phyloP scores from a whole-genome alignment of 2,329 filamentous ascomycete genomes.

The Dactylonectria estremocensis region DNA sequence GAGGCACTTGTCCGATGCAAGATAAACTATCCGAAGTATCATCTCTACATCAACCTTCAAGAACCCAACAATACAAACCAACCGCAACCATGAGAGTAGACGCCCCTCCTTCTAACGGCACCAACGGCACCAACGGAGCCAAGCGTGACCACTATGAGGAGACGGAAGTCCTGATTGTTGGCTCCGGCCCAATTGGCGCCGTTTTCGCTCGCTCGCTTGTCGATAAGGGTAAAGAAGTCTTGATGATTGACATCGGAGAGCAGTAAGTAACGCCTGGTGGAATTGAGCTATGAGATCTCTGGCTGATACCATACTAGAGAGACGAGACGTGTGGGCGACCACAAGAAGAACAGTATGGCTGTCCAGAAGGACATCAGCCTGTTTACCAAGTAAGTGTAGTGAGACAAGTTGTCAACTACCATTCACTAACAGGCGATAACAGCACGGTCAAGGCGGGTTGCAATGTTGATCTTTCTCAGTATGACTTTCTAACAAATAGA shows the following conservation, averaged over 20 bases:
- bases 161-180: slow-evolving; percentile 18
- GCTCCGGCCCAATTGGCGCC: slow-evolving; percentile 18
- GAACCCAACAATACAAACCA: not conserved
- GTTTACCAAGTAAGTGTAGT: slow-evolving; percentile 21
- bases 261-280: slow-evolving; percentile 3
- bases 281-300: not conserved
- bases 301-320: not conserved
- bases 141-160: not conserved
- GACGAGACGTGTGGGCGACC: slow-evolving; percentile 8
- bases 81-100: not conserved
- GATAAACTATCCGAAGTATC: no score
- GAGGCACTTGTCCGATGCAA: no score
- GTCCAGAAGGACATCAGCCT: slow-evolving; percentile 17
- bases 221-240: not conserved
- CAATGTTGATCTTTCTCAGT: not conserved
- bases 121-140: no score
- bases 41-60: not conserved
- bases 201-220: slow-evolving; percentile 17
- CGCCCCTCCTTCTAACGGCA: not conserved
- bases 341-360: slow-evolving; percentile 23
- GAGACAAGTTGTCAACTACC: not conserved
- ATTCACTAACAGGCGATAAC: not conserved
- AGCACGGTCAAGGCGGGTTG: slow-evolving; percentile 13
- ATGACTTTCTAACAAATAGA: not conserved
- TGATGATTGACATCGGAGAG: slow-evolving; percentile 21